These are phyloP conservation scores for Ampelocalamus luodianensis DNA, from an alignment of 176 grass and related monocot genomes.

Conservation along the genomic window DNA sequence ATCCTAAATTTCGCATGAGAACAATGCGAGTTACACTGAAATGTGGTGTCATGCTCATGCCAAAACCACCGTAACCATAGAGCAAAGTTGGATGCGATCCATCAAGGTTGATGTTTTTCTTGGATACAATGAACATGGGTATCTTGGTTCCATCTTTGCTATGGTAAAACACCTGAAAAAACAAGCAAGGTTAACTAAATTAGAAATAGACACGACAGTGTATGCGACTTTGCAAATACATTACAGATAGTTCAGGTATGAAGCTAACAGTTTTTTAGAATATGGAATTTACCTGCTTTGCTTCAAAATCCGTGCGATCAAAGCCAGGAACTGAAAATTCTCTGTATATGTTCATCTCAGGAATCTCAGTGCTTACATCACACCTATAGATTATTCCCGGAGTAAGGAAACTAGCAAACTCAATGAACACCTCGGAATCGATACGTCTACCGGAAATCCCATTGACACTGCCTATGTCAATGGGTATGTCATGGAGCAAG, in stretches of 20 bases:
- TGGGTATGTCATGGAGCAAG: constrained; percentile 63
- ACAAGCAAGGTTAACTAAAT: not conserved
- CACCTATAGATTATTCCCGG: constrained; percentile 84
- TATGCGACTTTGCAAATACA: not conserved
- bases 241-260: not conserved
- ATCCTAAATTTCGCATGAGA: constrained; percentile 71
- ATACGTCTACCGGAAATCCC: constrained; percentile 61
- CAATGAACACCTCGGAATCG: constrained; percentile 77
- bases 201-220: too few relatives aligned
- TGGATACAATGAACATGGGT: constrained; percentile 90
- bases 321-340: constrained; percentile 86
- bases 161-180: constrained; percentile 71
- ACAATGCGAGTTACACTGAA: constrained; percentile 79
- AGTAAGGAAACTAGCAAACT: constrained; percentile 88
- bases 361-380: constrained; percentile 56
- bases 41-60: constrained; percentile 76
- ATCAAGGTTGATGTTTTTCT: constrained; percentile 77
- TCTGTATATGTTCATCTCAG: constrained; percentile 81
- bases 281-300: constrained; percentile 69
- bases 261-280: not conserved
- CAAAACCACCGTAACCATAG: constrained; percentile 97
- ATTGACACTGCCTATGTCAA: constrained; percentile 84
- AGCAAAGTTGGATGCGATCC: constrained; percentile 79
- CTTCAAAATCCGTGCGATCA: constrained; percentile 72
- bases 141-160: constrained; percentile 86